Evolutionary conservation across 495 filamentous ascomycete genomes (phyloP), one percentile per base, ranked within the genome.

Genomic region (Talaromyces proteolyticus): DNA sequence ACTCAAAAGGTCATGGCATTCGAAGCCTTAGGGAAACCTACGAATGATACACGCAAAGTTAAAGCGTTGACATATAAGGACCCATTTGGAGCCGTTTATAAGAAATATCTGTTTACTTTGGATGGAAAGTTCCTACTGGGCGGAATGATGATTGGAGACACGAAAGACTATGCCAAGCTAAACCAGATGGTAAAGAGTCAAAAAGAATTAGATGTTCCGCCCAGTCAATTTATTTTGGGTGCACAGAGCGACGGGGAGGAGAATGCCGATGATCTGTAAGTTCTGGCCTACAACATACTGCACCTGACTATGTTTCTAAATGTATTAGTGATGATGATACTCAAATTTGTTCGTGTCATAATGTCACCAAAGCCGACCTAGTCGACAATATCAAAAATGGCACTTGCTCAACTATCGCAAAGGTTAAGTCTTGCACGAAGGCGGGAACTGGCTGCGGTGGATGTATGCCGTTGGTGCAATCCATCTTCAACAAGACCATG

Each of bases 141-240:
- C 16, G 92, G 92, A 3, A 97, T 97, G 91, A 96, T 97, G 87
- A 95, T 97, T 50, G 92, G 92, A 29, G 92, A 97, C 65, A 95
- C 91, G 0, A 85, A 79, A 52, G 92, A 97, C 65, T 97, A 96
- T 62, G 79, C 96, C 66, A 95, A 95, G 59, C 70, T 97, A 37
- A 92, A 95, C 6, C 87, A 89, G n/a, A 85, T 95, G 76, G 91
- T 94, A 24, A 97, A 93, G 69, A 81, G 76, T 51, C 87, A 91
- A 57, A 95, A 94, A 62, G 70, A 76, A 57, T 73, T 97, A 3
- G 87, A 95, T 21, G 74, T 93, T 3, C 86, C 89, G 0, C 92
- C 92, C 0, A 84, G 86, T 11, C 82, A 95, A 59, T 83, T 97
- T n/a, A 96, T 97, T 56, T 71, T 97, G 17, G 91, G 91, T 6